Evolutionary conservation across 2,329 filamentous ascomycete species (phyloP), one percentile per base, ranked within the genome.

Genomic region (Penicillium brevicompactum): DNA sequence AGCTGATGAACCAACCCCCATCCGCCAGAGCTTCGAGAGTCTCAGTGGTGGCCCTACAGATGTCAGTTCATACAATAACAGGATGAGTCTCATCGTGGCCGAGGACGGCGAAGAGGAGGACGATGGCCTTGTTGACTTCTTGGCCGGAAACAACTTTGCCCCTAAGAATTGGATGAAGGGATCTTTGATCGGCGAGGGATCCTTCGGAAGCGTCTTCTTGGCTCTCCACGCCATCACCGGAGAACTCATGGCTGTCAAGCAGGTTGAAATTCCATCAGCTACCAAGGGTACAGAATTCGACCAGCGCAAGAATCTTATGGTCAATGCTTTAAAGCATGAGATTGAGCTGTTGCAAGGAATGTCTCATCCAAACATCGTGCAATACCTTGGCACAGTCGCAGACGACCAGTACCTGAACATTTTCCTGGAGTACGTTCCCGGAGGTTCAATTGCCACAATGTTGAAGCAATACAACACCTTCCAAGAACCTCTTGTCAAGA

Each of bases 141-240:
- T 97, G 40, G 87, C 91, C 32, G 91, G 91, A 61, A 91, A 97
- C 70, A 95, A 91, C 8, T 97, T 94, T 87, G 92, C 95, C 62
- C 92, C 96, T 60, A 90, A 93, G 78, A 96, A 96, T 74, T 99
- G 95, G 90, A 97, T 99, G 92, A 97, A 97, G 80, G 94, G 94
- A 69, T 92, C 93, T 31, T 82, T 97, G 60, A 99, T 99, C 63
- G 94, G 94, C 31, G 92, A 97, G 75, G 94, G 94, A 60, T 97
- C 92, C 4, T 99, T 99, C 69, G 94, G 94, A 67, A 92, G 88
- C 65, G 94, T 99, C 50, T 99, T 95, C 76, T 83, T 99, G 46
- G 94, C 94, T 24, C 82, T 99, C 31, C 94, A 99, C 72, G 91
- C 94, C 48, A 89, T 99, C 51, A 99, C 94, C 16, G 94, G 93